Conservation (phyloP, 2,329 filamentous ascomycete genomes). For the Cercospora sesami region DNA sequence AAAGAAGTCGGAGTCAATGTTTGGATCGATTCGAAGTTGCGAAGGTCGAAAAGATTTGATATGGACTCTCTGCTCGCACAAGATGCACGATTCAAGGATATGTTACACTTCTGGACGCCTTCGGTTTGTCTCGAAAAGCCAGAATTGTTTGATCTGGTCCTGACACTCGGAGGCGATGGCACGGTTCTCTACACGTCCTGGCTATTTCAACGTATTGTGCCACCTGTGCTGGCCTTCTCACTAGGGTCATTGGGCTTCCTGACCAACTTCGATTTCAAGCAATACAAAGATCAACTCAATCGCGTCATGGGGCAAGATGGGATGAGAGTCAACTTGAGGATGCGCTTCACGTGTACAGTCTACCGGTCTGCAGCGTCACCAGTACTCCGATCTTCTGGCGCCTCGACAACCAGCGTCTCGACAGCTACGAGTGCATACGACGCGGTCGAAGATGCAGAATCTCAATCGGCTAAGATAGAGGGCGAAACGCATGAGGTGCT, state of each 20-base stretch:
- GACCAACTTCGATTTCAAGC: conserved; percentile 82
- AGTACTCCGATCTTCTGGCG: conserved; percentile 30
- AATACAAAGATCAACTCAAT: conserved; percentile 83
- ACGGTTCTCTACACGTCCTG: conserved; percentile 86
- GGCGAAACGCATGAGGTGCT: conserved; percentile 96
- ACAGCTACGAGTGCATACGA: conserved; percentile 29
- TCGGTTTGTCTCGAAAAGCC: conserved; percentile 92
- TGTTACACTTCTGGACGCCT: conserved; percentile 94
- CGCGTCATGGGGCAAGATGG: conserved; percentile 90
- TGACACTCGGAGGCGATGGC: conserved; percentile 82
- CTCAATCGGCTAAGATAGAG: conserved; percentile 67
- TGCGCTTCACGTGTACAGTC: conserved; percentile 98
- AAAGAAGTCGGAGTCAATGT: conserved; percentile 90
- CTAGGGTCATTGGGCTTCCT: conserved; percentile 84
- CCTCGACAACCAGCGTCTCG: conserved; percentile 36
- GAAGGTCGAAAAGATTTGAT: conserved; percentile 83
- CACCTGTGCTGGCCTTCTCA: conserved; percentile 80
- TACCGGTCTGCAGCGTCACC: conserved; percentile 63
- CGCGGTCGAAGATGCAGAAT: conserved; percentile 26
- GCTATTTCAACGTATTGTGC: conserved; percentile 88
- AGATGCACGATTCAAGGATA: conserved; percentile 73
- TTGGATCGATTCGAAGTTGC: conserved; percentile 95
- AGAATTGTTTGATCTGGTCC: conserved; percentile 91
- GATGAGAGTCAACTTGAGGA: conserved; percentile 95
- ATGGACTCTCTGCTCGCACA: conserved; percentile 69